Conservation (phyloP, 1,284 basidiomycete species). For the Rhodotorula glutinis region DNA sequence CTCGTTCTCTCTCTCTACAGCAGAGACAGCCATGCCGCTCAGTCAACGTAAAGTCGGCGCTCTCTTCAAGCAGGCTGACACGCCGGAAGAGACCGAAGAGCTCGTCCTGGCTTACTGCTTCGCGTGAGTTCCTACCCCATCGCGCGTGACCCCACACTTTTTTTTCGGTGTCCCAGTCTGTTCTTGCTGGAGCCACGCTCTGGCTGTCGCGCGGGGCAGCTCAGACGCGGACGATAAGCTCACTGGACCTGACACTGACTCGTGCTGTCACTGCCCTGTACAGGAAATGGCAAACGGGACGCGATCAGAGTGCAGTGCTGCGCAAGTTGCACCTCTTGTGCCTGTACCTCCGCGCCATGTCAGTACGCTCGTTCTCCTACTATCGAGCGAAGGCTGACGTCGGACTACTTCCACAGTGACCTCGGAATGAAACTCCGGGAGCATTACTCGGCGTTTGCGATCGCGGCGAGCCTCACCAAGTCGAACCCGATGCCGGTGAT, state of each 20-base stretch:
- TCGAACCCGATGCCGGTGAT: slow-evolving; percentile 10
- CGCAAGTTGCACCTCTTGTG: slow-evolving; percentile 28
- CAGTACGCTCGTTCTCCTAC: background rate
- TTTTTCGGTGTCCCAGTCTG: background rate
- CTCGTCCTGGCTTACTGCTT: slow-evolving; percentile 1
- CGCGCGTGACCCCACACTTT: background rate
- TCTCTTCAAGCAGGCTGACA: slow-evolving; percentile 1
- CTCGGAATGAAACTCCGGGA: slow-evolving; percentile 12
- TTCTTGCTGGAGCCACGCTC: no score
- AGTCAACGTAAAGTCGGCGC: slow-evolving; percentile 17
- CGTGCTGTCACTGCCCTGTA: no score
- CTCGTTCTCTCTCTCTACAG: no score
- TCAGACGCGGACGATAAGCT: no score
- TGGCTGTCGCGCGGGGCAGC: no score
- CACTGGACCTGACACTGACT: no score
- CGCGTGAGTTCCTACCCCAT: background rate
- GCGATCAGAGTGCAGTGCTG: slow-evolving; percentile 20
- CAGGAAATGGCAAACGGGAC: slow-evolving; percentile 27
- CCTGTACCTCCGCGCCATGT: slow-evolving; percentile 23
- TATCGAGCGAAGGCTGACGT: background rate
- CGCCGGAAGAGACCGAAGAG: slow-evolving; percentile 24
- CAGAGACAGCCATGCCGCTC: slow-evolving; percentile 8
- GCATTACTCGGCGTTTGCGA: slow-evolving; percentile 28
- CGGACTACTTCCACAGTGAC: slow-evolving; percentile 1
- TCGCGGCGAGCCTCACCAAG: slow-evolving; percentile 23